These are phyloP conservation scores for Drosera spatulata DNA, from an alignment of 179 eudicot genomes.

Conservation along the genomic window DNA sequence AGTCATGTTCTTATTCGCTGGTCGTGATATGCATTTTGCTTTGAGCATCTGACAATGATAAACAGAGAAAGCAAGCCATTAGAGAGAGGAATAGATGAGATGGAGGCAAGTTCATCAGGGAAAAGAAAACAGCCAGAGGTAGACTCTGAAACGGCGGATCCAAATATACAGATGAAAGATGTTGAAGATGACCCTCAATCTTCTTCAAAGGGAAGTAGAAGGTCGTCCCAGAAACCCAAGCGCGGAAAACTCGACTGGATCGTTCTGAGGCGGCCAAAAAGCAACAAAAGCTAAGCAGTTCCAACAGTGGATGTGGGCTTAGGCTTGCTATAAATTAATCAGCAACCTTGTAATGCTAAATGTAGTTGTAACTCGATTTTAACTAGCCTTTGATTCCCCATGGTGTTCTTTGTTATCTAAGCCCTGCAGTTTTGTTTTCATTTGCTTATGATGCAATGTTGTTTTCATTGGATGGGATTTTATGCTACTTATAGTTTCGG, in stretches of 20 bases:
- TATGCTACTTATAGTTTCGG: no score
- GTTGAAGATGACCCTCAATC: conserved; percentile 29
- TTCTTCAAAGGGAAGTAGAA: conserved; percentile 20
- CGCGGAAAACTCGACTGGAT: conserved; percentile 64
- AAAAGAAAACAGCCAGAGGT: conserved; percentile 59
- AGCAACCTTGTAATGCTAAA: no score
- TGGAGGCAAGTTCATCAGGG: conserved; percentile 12
- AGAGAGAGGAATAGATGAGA: conserved; percentile 18
- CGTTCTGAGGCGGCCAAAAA: conserved; percentile 58
- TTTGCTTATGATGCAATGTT: no score
- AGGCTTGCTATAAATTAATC: no score
- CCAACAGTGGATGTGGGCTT: no score
- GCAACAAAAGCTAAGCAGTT: conserved; percentile 20
- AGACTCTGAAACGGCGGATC: conserved; percentile 17
- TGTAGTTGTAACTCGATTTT: no score
- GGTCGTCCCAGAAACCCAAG: conserved; percentile 41
- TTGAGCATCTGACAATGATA: not conserved
- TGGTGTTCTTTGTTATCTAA: no score
- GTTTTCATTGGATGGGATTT: no score
- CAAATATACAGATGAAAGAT: conserved; percentile 32
- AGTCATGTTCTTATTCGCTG: no score
- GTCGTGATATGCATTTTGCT: no score
- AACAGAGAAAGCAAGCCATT: conserved; percentile 32
- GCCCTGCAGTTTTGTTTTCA: no score
- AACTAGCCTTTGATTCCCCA: no score